These are phyloP conservation scores for Zalaria obscura DNA, from an alignment of 2,329 filamentous ascomycete genomes.

Conservation along the genomic window DNA sequence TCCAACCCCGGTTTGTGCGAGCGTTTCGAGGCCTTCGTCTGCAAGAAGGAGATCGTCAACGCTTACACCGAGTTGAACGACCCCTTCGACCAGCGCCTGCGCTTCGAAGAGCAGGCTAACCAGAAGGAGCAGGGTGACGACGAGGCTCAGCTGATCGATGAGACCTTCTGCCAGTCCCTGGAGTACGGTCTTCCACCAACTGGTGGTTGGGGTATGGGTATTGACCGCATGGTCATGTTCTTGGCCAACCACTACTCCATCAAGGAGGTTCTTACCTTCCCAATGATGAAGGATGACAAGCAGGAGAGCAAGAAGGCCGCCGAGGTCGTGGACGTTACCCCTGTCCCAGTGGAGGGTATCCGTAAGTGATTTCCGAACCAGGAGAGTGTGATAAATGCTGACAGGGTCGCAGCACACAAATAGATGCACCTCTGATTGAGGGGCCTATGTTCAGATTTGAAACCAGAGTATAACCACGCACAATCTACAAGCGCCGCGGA, in stretches of 20 bases:
- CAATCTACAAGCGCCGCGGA: too few species aligned
- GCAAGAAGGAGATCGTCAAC: slow-evolving; percentile 94
- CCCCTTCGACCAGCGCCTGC: slow-evolving; percentile 81
- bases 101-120: slow-evolving; percentile 86
- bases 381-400: too few species aligned
- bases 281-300: slow-evolving; percentile 87
- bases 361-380: slow-evolving; percentile 1
- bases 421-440: too few species aligned
- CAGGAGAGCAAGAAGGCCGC: slow-evolving; percentile 37
- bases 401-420: too few species aligned
- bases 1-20: slow-evolving; percentile 73
- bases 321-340: slow-evolving; percentile 47
- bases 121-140: slow-evolving; percentile 97
- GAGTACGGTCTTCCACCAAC: slow-evolving; percentile 90
- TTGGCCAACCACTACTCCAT: slow-evolving; percentile 91
- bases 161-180: slow-evolving; percentile 82
- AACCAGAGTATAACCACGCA: too few species aligned
- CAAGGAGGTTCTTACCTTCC: slow-evolving; percentile 91
- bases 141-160: slow-evolving; percentile 89
- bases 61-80: slow-evolving; percentile 98
- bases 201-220: slow-evolving; percentile 92
- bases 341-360: slow-evolving; percentile 41
- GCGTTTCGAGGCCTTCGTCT: slow-evolving; percentile 94
- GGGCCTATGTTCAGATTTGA: too few species aligned
- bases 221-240: slow-evolving; percentile 91